Conservation (phyloP, 2,329 filamentous ascomycete species). For the Cryphonectria radicalis region DNA sequence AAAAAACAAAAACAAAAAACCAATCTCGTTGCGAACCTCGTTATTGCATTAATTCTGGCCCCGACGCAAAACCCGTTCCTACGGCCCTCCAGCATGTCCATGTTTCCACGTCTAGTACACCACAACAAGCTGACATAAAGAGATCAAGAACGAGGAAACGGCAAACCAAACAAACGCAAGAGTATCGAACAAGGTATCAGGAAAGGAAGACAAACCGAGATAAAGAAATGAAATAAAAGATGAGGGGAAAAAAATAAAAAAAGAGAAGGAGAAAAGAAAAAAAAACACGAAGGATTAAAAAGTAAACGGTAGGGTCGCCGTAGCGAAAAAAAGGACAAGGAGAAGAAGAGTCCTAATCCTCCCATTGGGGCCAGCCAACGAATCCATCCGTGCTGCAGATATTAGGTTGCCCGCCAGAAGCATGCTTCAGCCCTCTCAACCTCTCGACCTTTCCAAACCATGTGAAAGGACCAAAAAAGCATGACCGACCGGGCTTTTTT, state of each 20-base stretch:
- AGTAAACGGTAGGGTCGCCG: conserved; percentile 45
- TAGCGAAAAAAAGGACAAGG: conserved; percentile 53
- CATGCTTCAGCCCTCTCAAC: conserved; percentile 34
- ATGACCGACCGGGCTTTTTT: conserved; percentile 39
- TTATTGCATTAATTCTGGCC: conserved; percentile 18
- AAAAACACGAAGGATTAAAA: conserved; percentile 43
- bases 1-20: background rate
- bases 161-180: conserved; percentile 35
- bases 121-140: conserved; percentile 3
- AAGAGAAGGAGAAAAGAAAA: conserved; percentile 27
- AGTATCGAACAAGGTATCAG: conserved; percentile 68
- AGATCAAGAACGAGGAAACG: conserved; percentile 4
- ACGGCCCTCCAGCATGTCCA: background rate
- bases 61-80: conserved; percentile 3
- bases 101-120: conserved; percentile 27
- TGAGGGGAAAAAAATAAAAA: conserved; percentile 32
- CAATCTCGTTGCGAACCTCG: conserved; percentile 10
- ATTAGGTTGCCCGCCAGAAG: conserved; percentile 47
- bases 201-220: conserved; percentile 38
- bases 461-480: conserved; percentile 35
- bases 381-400: conserved; percentile 44
- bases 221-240: conserved; percentile 18
- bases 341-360: conserved; percentile 42
- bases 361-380: conserved; percentile 58
- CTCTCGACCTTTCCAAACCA: conserved; percentile 36